Evolutionary conservation across 73 alveolate species (phyloP).

Genomic region (Paramecium sexaurelia): DNA sequence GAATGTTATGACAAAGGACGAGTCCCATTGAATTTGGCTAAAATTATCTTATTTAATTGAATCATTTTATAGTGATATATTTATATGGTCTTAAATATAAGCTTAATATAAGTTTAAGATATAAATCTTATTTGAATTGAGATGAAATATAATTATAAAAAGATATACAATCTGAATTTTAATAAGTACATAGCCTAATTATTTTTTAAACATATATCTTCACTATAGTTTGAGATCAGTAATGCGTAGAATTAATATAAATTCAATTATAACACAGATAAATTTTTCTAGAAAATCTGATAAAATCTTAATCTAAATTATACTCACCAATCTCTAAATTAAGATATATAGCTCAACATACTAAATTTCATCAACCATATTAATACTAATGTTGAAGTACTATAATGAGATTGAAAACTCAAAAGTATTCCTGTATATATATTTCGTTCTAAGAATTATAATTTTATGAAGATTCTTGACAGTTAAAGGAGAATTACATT

Average conservation of each 20-base stretch:
- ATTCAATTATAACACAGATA: no score
- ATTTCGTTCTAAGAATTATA: no score
- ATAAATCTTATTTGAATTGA: not conserved
- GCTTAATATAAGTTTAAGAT: not conserved
- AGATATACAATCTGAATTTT: not conserved
- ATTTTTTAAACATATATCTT: not conserved
- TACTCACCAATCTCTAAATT: no score
- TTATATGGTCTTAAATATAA: not conserved
- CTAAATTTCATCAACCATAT: no score
- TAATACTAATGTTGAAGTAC: no score
- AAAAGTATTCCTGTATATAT: no score
- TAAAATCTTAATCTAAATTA: no score
- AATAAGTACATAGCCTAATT: not conserved
- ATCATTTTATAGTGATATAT: not conserved
- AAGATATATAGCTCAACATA: no score
- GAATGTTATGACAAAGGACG: not conserved
- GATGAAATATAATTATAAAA: not conserved
- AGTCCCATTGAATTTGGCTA: conserved; percentile 2
- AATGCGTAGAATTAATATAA: no score
- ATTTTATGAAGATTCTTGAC: no score
- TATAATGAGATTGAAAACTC: not conserved
- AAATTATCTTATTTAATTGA: not conserved
- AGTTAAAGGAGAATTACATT: no score
- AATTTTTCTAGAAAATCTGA: no score
- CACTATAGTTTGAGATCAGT: not conserved